phyloP scores from a whole-genome alignment of 768 basidiomycete genomes.

The Trametes gibbosa region DNA sequence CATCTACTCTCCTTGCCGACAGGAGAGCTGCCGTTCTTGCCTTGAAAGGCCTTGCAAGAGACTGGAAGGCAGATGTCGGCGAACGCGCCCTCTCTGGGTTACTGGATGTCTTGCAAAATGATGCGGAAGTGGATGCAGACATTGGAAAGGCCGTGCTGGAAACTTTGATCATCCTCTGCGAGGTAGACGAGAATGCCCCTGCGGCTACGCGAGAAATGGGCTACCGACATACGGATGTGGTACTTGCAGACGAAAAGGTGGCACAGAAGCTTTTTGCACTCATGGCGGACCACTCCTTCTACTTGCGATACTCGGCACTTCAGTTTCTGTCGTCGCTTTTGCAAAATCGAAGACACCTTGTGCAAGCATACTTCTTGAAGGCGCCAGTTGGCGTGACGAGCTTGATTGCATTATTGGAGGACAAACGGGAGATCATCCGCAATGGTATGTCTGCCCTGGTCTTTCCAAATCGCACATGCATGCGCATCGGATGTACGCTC shows the following conservation, averaged over 20 bases:
- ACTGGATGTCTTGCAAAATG: slow-evolving; percentile 77
- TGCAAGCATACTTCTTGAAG: slow-evolving; percentile 91
- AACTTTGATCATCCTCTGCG: slow-evolving; percentile 82
- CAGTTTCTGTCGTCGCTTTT: slow-evolving; percentile 80
- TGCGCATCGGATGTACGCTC: neutral
- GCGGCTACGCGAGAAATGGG: slow-evolving; percentile 62
- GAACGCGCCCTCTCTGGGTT: slow-evolving; percentile 73
- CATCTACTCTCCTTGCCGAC: slow-evolving; percentile 87
- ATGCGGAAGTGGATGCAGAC: slow-evolving; percentile 88
- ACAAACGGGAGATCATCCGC: slow-evolving; percentile 84
- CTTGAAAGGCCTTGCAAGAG: slow-evolving; percentile 88
- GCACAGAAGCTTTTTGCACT: slow-evolving; percentile 76
- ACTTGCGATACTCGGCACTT: slow-evolving; percentile 79
- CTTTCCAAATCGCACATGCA: neutral
- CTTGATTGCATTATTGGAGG: slow-evolving; percentile 73
- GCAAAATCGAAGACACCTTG: slow-evolving; percentile 73
- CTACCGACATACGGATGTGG: slow-evolving; percentile 76
- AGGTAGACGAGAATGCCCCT: slow-evolving; percentile 57
- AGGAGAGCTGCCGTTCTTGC: slow-evolving; percentile 90
- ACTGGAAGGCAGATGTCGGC: slow-evolving; percentile 89
- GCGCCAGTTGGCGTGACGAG: slow-evolving; percentile 74
- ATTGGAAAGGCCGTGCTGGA: slow-evolving; percentile 92
- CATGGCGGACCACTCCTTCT: slow-evolving; percentile 74
- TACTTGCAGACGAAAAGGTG: slow-evolving; percentile 70
- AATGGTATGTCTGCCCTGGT: slow-evolving; percentile 56